Percentiles rank a stretch among this genome's conserved stretches.
Evolutionary conservation across 805 yeast genomes (phyloP).

Genomic region (Kluyveromyces aestuarii): DNA sequence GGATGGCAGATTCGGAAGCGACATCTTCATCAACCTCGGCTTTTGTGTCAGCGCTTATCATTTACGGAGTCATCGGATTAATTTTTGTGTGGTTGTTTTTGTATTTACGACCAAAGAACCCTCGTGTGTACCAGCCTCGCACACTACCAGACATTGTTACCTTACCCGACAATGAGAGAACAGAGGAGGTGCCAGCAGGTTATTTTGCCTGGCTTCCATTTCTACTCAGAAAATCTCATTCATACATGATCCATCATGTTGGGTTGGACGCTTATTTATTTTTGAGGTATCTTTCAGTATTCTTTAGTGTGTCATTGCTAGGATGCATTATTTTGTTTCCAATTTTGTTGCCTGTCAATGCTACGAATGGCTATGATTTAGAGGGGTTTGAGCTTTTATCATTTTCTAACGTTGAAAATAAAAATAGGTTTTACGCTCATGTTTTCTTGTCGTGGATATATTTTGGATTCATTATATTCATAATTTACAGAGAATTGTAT

Average conservation of each 20-base stretch:
- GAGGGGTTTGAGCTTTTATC: constrained; percentile 59
- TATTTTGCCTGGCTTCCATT: constrained; percentile 50
- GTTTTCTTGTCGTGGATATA: constrained; percentile 67
- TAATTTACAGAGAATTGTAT: constrained; percentile 65
- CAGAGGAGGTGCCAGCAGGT: constrained; percentile 59
- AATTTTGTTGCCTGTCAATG: constrained; percentile 63
- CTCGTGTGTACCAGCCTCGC: constrained; percentile 77
- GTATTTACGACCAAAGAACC: constrained; percentile 51
- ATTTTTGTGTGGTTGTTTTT: constrained; percentile 55
- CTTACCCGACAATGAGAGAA: constrained; percentile 38
- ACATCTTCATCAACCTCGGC: constrained; percentile 58
- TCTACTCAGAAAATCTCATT: constrained; percentile 45
- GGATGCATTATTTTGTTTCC: constrained; percentile 57
- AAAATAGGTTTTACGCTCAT: constrained; percentile 63
- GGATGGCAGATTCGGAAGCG: constrained; percentile 9
- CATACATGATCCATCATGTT: constrained; percentile 56
- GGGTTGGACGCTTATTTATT: constrained; percentile 75
- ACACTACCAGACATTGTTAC: constrained; percentile 34
- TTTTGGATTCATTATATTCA: constrained; percentile 55
- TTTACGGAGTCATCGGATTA: constrained; percentile 52
- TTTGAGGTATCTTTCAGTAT: constrained; percentile 52
- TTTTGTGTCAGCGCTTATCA: constrained; percentile 62
- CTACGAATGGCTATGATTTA: constrained; percentile 50
- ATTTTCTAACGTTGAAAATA: constrained; percentile 51
- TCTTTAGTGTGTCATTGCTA: constrained; percentile 41